A percentile compares a stretch with the other conserved stretches of the same genome.
Evolutionary conservation across 2,329 filamentous ascomycete genomes (phyloP).

Genomic region (Trichoderma cornu-damae): DNA sequence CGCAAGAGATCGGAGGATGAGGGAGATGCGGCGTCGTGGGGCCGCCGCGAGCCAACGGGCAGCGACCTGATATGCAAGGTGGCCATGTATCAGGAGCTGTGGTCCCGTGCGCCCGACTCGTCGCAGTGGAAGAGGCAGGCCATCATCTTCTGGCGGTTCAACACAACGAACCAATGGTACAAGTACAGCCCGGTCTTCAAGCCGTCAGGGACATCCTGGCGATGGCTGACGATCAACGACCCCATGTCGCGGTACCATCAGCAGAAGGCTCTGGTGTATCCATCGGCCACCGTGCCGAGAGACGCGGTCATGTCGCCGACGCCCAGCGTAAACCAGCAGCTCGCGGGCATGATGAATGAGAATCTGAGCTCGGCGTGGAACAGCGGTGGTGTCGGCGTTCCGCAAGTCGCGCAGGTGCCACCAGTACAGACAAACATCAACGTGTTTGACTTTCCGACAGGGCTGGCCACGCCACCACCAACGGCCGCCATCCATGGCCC

Average conservation of each 20-base stretch:
- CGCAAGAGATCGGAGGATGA: slow-evolving; percentile 40
- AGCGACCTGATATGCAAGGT: slow-evolving; percentile 56
- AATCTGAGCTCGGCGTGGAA: slow-evolving; percentile 49
- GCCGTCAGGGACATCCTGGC: slow-evolving; percentile 53
- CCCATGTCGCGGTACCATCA: slow-evolving; percentile 56
- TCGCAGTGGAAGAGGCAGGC: slow-evolving; percentile 52
- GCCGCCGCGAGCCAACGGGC: slow-evolving; percentile 40
- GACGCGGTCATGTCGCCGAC: slow-evolving; percentile 52
- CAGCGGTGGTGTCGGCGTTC: slow-evolving; percentile 25
- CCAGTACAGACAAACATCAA: slow-evolving; percentile 34
- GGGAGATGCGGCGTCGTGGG: slow-evolving; percentile 38
- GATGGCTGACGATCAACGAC: slow-evolving; percentile 57
- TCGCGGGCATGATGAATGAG: slow-evolving; percentile 53
- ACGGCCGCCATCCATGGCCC: slow-evolving; percentile 47
- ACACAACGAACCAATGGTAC: slow-evolving; percentile 48
- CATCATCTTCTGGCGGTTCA: slow-evolving; percentile 61
- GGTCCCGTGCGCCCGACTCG: slow-evolving; percentile 47
- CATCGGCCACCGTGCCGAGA: slow-evolving; percentile 31
- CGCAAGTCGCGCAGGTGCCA: slow-evolving; percentile 31
- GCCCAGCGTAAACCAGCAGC: slow-evolving; percentile 45
- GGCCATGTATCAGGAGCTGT: slow-evolving; percentile 64
- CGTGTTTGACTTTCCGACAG: slow-evolving; percentile 48
- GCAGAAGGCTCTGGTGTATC: slow-evolving; percentile 41
- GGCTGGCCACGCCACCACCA: slow-evolving; percentile 53
- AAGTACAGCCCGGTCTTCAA: slow-evolving; percentile 46